Evolutionary conservation across 2,329 filamentous ascomycete genomes (phyloP).

Genomic region (Neurospora sp.): DNA sequence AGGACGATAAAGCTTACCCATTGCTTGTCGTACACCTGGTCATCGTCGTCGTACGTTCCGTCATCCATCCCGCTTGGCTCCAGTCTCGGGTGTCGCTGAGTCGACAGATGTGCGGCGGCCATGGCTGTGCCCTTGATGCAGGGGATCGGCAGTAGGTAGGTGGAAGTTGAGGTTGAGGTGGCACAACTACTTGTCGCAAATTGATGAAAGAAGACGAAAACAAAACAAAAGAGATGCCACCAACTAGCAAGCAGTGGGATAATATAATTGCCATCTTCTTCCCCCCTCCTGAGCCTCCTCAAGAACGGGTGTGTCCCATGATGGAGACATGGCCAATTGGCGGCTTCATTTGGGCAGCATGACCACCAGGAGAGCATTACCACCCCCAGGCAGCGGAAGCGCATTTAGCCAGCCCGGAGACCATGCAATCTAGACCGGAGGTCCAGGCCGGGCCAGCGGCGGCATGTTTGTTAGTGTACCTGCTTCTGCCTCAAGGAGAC

Average conservation of each 20-base stretch:
- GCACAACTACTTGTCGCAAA: neutral
- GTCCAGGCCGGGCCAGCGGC: neutral
- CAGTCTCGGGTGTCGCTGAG: neutral
- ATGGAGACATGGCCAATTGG: neutral
- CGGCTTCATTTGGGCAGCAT: neutral
- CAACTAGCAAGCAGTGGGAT: neutral
- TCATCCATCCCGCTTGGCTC: neutral
- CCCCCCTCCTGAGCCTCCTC: neutral
- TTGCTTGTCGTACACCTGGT: constrained; percentile 26
- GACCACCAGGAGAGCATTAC: neutral
- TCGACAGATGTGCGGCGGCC: neutral
- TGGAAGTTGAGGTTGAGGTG: neutral
- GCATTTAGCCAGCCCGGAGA: neutral
- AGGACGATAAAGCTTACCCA: constrained; percentile 31
- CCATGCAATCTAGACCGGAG: neutral
- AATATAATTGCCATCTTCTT: neutral
- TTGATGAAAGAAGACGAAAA: neutral
- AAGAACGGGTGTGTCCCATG: neutral
- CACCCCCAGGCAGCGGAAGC: too few species aligned
- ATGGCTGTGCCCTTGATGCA: neutral
- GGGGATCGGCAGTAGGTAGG: neutral
- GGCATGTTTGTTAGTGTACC: neutral
- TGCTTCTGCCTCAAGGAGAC: neutral
- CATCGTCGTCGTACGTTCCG: constrained; percentile 2
- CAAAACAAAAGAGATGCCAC: neutral